Evolutionary conservation across 2,329 filamentous ascomycete species (phyloP).

Genomic region (Coniochaeta prunicola): DNA sequence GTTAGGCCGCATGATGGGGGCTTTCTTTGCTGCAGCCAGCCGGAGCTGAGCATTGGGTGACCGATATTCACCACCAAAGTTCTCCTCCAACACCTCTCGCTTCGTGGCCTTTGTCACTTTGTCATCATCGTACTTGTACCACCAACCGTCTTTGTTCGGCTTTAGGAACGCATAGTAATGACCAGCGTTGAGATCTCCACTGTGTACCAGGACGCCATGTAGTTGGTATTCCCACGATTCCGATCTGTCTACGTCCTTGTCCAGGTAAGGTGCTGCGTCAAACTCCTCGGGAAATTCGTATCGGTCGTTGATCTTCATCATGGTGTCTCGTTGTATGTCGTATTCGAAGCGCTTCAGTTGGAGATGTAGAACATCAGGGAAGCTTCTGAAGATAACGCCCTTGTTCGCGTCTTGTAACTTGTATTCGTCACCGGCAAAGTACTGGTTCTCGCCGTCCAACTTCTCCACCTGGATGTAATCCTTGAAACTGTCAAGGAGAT

Average conservation of each 20-base stretch:
- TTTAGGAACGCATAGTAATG: slow-evolving; percentile 98
- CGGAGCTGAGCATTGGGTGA: slow-evolving; percentile 38
- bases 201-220: slow-evolving; percentile 93
- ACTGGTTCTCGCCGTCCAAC: slow-evolving; percentile 97
- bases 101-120: slow-evolving; percentile 91
- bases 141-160: slow-evolving; percentile 84
- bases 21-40: slow-evolving; percentile 44
- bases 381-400: slow-evolving; percentile 93
- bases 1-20: slow-evolving; percentile 56
- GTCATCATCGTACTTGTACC: slow-evolving; percentile 97
- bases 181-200: slow-evolving; percentile 90
- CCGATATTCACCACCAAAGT: slow-evolving; percentile 84
- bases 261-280: slow-evolving; percentile 80
- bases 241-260: slow-evolving; percentile 76
- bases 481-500: slow-evolving; percentile 86
- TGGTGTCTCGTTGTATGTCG: slow-evolving; percentile 88
- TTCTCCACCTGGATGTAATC: slow-evolving; percentile 97
- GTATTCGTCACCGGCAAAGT: slow-evolving; percentile 82
- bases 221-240: slow-evolving; percentile 89
- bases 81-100: slow-evolving; percentile 89
- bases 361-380: slow-evolving; percentile 87
- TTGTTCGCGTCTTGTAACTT: slow-evolving; percentile 96
- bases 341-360: slow-evolving; percentile 98
- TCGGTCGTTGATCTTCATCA: slow-evolving; percentile 97
- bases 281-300: slow-evolving; percentile 84